These are phyloP conservation scores for Corchorus olitorius DNA, from an alignment of 345 rosid genomes.

Conservation along the genomic window DNA sequence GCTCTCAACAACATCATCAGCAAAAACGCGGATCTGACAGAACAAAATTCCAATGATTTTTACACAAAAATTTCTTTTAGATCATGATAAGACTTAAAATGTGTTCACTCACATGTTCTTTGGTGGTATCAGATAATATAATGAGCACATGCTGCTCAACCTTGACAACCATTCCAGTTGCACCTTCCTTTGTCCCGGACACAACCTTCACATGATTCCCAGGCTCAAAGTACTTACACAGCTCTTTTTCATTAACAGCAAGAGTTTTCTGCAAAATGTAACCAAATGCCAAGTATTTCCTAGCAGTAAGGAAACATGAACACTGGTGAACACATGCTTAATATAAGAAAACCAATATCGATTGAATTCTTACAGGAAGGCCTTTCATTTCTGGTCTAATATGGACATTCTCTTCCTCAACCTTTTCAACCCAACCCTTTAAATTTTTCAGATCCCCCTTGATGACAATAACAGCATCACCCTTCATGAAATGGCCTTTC, in stretches of 20 bases:
- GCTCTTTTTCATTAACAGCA: slow-evolving; percentile 82
- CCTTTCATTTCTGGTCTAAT: slow-evolving; percentile 88
- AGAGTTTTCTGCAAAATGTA: slow-evolving; percentile 67
- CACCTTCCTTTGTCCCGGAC: slow-evolving; percentile 89
- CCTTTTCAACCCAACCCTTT: slow-evolving; percentile 99
- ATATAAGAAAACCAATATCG: slow-evolving; percentile 4
- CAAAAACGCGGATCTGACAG: slow-evolving; percentile 79
- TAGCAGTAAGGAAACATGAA: not conserved
- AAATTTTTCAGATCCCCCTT: slow-evolving; percentile 93
- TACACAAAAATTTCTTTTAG: slow-evolving; percentile 5
- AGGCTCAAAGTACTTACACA: slow-evolving; percentile 93
- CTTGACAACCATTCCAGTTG: slow-evolving; percentile 97
- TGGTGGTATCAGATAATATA: slow-evolving; percentile 85
- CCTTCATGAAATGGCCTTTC: slow-evolving; percentile 98
- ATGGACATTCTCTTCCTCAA: slow-evolving; percentile 91
- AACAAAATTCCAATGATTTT: slow-evolving; percentile 21
- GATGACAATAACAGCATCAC: slow-evolving; percentile 91
- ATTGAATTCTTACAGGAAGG: slow-evolving; percentile 74
- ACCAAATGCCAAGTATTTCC: slow-evolving; percentile 15
- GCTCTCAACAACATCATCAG: slow-evolving; percentile 96
- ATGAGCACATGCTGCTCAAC: slow-evolving; percentile 95
- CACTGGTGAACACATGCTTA: not conserved
- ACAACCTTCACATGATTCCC: slow-evolving; percentile 98
- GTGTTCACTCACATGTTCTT: slow-evolving; percentile 74
- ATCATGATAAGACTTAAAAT: not conserved